Conservation (phyloP, 495 filamentous ascomycete species). For the Amphirosellinia nigrospora region DNA sequence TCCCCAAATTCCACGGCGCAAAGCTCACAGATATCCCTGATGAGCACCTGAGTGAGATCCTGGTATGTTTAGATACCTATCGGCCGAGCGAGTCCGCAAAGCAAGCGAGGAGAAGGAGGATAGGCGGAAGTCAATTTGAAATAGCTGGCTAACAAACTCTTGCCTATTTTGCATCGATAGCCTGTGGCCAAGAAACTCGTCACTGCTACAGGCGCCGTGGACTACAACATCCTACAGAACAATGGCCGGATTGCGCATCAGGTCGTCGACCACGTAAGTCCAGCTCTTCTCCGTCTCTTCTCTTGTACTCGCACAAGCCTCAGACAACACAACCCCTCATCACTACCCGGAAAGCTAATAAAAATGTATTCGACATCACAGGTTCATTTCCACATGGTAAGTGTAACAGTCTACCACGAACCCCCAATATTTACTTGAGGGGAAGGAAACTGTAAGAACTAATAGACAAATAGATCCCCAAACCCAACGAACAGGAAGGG, state of each 20-base stretch:
- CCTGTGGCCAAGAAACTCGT: conserved; percentile 90
- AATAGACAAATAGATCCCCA: conserved; percentile 74
- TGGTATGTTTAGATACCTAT: conserved; percentile 60
- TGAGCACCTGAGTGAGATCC: conserved; percentile 79
- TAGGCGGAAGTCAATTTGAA: not conserved
- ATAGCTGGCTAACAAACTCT: conserved; percentile 8
- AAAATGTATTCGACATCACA: conserved; percentile 34
- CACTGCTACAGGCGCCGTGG: conserved; percentile 69
- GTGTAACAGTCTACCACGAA: not conserved
- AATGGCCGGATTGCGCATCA: conserved; percentile 95
- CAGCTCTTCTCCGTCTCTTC: not conserved
- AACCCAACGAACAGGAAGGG: conserved; percentile 85
- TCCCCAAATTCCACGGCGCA: conserved; percentile 93
- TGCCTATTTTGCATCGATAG: conserved; percentile 41
- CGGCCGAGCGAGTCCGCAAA: not conserved
- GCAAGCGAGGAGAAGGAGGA: not conserved
- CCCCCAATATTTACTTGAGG: not conserved
- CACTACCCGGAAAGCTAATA: not conserved
- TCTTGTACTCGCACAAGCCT: not conserved
- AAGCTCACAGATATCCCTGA: conserved; percentile 95
- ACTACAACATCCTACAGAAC: conserved; percentile 97
- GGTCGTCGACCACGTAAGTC: conserved; percentile 84
- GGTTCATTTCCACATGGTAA: conserved; percentile 94
- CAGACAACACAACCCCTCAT: not conserved
- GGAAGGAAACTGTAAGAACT: conserved; percentile 1